Evolutionary conservation across 768 basidiomycete species (phyloP).

Genomic region (Suillus discolor): DNA sequence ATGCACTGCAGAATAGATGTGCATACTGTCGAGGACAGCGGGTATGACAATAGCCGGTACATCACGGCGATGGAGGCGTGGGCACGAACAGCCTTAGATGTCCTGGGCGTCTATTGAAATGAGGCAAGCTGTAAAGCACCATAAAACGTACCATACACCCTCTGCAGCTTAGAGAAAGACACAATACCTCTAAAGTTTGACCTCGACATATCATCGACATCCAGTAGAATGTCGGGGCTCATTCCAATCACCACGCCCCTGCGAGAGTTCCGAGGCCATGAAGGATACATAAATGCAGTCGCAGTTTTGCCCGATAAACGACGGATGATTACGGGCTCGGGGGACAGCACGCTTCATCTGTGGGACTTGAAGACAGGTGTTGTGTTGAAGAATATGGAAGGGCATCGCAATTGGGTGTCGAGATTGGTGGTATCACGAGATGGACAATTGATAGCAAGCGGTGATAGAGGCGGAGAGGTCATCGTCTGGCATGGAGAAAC

Average conservation of each 20-base stretch:
- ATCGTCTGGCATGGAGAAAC: neutral
- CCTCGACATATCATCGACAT: neutral
- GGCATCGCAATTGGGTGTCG: no score
- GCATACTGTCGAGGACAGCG: no score
- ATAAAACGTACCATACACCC: neutral
- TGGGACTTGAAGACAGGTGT: neutral
- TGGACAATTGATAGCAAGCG: neutral
- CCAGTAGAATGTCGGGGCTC: neutral
- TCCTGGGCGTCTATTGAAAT: neutral
- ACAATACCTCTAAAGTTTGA: neutral
- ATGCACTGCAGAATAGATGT: no score
- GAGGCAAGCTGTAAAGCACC: neutral
- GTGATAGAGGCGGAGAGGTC: neutral
- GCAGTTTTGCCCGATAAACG: neutral
- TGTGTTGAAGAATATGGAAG: neutral
- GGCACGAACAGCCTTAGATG: neutral
- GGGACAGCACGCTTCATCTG: neutral
- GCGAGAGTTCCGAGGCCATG: no score
- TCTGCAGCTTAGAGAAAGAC: neutral
- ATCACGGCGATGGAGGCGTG: no score
- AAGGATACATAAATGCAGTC: no score
- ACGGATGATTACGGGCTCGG: neutral
- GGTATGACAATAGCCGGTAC: no score
- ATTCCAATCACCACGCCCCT: neutral
- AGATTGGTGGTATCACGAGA: neutral